A percentile compares a stretch with the other conserved stretches of the same genome.
Evolutionary conservation across 768 basidiomycete species (phyloP).

Genomic region (Chlorophyllum brunneum): DNA sequence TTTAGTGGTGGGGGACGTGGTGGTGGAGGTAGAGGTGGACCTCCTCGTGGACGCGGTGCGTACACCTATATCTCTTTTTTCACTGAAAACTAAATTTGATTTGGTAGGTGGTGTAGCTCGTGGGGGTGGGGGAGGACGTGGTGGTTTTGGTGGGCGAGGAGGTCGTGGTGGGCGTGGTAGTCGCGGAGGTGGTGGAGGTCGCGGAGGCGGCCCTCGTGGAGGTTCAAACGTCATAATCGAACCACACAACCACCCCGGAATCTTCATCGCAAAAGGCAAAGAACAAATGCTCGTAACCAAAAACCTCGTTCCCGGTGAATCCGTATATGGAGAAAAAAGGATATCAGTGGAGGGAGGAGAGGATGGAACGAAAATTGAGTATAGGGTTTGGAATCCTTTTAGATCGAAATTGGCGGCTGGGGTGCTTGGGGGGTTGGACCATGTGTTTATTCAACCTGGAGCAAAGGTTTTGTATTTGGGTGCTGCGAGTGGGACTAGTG

Average conservation of each 20-base stretch:
- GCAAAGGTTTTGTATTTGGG: constrained; percentile 97
- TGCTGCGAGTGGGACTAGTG: constrained; percentile 96
- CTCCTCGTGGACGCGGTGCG: constrained; percentile 30
- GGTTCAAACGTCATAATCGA: constrained; percentile 90
- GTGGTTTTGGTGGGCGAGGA: constrained; percentile 34
- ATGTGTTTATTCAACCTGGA: constrained; percentile 90
- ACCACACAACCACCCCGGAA: constrained; percentile 90
- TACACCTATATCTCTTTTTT: not conserved
- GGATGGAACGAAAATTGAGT: constrained; percentile 81
- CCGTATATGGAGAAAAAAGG: constrained; percentile 98
- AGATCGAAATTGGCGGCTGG: constrained; percentile 95
- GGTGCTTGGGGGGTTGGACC: constrained; percentile 90
- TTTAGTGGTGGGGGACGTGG: constrained; percentile 35
- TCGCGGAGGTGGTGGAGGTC: constrained; percentile 37
- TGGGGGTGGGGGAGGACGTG: constrained; percentile 34
- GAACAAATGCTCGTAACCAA: constrained; percentile 96
- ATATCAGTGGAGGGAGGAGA: constrained; percentile 67
- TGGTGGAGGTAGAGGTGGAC: constrained; percentile 39
- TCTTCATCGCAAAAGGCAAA: constrained; percentile 98
- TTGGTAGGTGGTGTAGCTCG: constrained; percentile 27
- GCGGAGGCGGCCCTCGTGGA: constrained; percentile 69
- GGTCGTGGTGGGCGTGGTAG: constrained; percentile 40
- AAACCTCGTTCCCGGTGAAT: constrained; percentile 96
- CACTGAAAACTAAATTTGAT: not conserved
- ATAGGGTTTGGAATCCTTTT: constrained; percentile 99